Conservation (phyloP, 2,329 filamentous ascomycete genomes). For the Aspergillus sp. region DNA sequence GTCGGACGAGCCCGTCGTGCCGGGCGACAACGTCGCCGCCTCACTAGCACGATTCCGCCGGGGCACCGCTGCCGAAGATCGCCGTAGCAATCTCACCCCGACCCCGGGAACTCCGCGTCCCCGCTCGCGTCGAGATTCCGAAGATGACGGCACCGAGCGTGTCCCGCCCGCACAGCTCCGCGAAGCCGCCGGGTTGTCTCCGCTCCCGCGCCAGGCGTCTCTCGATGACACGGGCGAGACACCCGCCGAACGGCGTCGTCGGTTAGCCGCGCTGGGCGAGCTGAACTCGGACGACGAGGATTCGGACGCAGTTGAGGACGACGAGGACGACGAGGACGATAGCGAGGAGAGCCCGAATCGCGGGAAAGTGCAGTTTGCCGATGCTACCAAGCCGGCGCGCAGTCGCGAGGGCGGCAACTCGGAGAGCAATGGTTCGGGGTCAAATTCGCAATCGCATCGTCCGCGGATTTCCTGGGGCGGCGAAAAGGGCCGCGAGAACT, state of each 20-base stretch:
- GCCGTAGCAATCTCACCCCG: slow-evolving; percentile 35
- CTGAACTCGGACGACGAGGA: slow-evolving; percentile 27
- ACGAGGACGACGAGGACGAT: slow-evolving; percentile 27
- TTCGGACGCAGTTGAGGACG: slow-evolving; percentile 14
- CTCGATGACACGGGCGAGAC: slow-evolving; percentile 43
- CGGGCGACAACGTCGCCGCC: slow-evolving; percentile 36
- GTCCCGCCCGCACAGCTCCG: slow-evolving; percentile 39
- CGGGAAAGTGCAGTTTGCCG: slow-evolving; percentile 35
- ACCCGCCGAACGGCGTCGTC: slow-evolving; percentile 46
- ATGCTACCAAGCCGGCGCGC: slow-evolving; percentile 28
- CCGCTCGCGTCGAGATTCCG: slow-evolving; percentile 35
- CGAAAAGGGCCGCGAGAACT: slow-evolving; percentile 33
- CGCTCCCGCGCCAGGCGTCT: slow-evolving; percentile 19
- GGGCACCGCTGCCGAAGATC: slow-evolving; percentile 38
- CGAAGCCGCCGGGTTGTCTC: slow-evolving; percentile 28
- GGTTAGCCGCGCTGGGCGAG: slow-evolving; percentile 44
- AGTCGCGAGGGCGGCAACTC: slow-evolving; percentile 14
- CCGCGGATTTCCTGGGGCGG: slow-evolving; percentile 44
- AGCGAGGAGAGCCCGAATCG: slow-evolving; percentile 15
- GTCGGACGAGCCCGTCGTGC: slow-evolving; percentile 19
- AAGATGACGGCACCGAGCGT: slow-evolving; percentile 44
- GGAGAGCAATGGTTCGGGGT: slow-evolving; percentile 15
- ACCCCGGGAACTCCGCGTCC: slow-evolving; percentile 15
- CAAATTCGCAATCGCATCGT: slow-evolving; percentile 9
- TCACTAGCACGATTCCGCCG: slow-evolving; percentile 37